Evolutionary conservation across 768 basidiomycete genomes (phyloP), one percentile per base, ranked within the genome.

Genomic region (Leccinum rimulosum): DNA sequence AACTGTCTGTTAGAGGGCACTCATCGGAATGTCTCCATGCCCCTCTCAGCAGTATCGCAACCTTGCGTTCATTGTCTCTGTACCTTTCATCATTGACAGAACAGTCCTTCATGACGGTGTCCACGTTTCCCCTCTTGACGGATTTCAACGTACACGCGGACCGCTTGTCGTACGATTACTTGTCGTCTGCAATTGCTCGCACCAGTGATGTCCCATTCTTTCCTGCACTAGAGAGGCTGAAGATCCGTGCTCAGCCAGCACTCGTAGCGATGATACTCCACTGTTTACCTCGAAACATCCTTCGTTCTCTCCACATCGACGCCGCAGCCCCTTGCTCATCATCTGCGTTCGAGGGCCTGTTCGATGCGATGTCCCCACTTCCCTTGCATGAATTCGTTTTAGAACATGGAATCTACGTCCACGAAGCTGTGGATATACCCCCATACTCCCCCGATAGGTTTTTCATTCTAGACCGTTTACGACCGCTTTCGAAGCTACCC

Each of bases 131-230:
- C 9, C 43, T 48, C 31, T 74, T 83, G 56, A 57, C 56, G 22
- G 70, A 79, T 45, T 71, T 84, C 35, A 76, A 81, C 56, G 54
- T 83, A 10, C 81, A 84, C 55, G 79, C 76, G 2, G 70, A 74
- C 10, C 74, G 75, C 61, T 61, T 83, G 28, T 69, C 71, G 25
- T 33, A 61, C 5, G 67, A 74, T 31, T 61, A 64, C 33, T 54
- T 66, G 33, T 60, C 59, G 10, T 17, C 31, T 14, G 55, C 59
- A 48, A 49, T 64, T 2, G n/a, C 53, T 40, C 36, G 48, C 38
- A 15, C 31, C 14, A 22, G 9, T 52, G 55, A 50, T 50, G 10
- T 15, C 10, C 17, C 59, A 2, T 68, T 69, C 55, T 79, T 82
- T 60, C 71, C 71, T 38, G 69, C 73, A 1, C 64, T 84, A 30